These are phyloP conservation scores for Urochloa ruziziensis DNA, from an alignment of 176 grass and related monocot genomes.

Conservation along the genomic window DNA sequence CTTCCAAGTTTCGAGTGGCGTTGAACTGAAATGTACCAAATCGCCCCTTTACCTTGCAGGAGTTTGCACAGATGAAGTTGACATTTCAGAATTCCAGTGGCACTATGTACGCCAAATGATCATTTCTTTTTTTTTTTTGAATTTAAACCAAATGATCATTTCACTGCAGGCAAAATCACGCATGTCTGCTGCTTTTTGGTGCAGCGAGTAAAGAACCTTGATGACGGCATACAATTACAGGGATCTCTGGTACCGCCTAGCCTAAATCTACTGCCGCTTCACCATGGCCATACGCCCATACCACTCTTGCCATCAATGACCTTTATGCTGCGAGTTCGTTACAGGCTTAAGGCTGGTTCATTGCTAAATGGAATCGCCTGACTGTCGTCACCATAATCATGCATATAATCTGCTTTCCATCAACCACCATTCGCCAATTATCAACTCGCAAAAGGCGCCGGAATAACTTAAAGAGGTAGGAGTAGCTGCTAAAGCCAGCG, in stretches of 20 bases:
- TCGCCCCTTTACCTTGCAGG: too few relatives aligned
- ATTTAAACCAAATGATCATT: too few relatives aligned
- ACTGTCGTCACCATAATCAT: conserved; percentile 15
- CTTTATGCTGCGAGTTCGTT: too few relatives aligned
- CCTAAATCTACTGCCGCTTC: too few relatives aligned
- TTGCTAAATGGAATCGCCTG: not conserved
- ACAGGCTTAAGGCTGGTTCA: too few relatives aligned
- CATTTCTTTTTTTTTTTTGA: too few relatives aligned
- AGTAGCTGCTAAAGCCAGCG: not conserved
- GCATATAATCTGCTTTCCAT: conserved; percentile 22
- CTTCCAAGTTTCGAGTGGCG: not conserved
- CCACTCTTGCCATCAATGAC: not conserved
- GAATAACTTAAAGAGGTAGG: not conserved
- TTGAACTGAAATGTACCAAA: conserved; percentile 15
- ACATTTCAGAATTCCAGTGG: not conserved
- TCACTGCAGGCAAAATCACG: conserved; percentile 4
- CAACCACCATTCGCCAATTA: conserved; percentile 20
- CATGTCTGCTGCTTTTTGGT: conserved; percentile 6
- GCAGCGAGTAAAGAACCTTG: not conserved
- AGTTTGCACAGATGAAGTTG: not conserved
- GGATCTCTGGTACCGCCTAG: too few relatives aligned
- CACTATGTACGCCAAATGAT: too few relatives aligned
- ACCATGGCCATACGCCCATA: too few relatives aligned
- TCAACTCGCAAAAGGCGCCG: not conserved
- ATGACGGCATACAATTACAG: not conserved